Base-by-base conservation (phyloP, 345 rosid genomes). In the Salix dunnii region DNA sequence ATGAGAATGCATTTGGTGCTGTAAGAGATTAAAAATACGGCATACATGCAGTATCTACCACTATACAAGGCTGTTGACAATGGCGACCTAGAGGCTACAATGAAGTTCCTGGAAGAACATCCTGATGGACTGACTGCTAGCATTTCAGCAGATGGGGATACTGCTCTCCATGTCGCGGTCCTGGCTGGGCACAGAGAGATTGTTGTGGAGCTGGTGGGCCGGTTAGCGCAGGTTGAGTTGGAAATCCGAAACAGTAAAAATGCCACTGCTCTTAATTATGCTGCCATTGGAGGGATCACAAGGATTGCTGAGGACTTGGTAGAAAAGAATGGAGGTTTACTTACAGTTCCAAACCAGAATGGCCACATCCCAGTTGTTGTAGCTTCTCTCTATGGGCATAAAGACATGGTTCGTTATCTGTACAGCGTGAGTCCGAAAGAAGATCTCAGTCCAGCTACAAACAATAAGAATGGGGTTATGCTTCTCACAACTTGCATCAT, bases 301-400 rank as follows among this genome's bases (percentile, higher is more conserved):
- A 81, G 76, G 68, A 91, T 91, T 28, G 90, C 92, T 0, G 88
- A 86, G 77, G 80, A 77, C 78, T 81, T 92, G 81, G 91, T 90
- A 53, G 27, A 35, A 1, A 87, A 77, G 76, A 84, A 85, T 58
- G 72, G 78, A 12, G 49, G 81, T 10, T 80, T 90, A 84, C 86
- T 88, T 40, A 61, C 30, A 25, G 76, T 87, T 74, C 63, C 89
- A 16, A 89, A 92, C 27, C 70, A 67, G 23, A 72, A 82, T 49
- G 84, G 73, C 33, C 89, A 79, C 16, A 85, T 92, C 67, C 94
- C 97, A 0, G 82, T 92, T 20, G 91, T 92, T 35, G 86, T 88
- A 8, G 97, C 97, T 27, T 88, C 93, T 6, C 83, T 89, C 0
- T 86, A 92, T 36, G 97, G 97, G 23, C 94, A 89, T 68, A 84